Conservation (phyloP, 148 eudicot genomes). For the Rhododendron molle region DNA sequence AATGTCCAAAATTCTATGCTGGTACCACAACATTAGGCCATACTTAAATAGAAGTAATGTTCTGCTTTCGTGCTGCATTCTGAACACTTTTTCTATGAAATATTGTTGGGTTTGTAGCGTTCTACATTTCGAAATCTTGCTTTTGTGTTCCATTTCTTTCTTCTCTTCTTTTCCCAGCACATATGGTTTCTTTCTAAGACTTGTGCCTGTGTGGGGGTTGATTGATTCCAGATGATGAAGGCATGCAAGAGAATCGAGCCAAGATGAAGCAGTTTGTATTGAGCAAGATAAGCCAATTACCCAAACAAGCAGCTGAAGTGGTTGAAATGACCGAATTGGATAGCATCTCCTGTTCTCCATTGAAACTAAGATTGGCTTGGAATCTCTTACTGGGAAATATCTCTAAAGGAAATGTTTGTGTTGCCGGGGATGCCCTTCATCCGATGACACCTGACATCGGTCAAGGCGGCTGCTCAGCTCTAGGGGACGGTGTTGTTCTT, state of each 20-base stretch:
- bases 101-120: background rate
- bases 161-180: background rate
- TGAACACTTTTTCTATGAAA: background rate
- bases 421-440: conserved; percentile 52
- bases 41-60: background rate
- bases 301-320: conserved; percentile 11
- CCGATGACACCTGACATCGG: conserved; percentile 65
- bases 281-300: conserved; percentile 19
- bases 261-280: conserved; percentile 44
- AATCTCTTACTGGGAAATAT: conserved; percentile 32
- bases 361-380: conserved; percentile 40
- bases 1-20: background rate
- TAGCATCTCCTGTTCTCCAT: conserved; percentile 15
- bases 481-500: conserved; percentile 45
- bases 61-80: background rate
- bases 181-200: background rate
- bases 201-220: background rate
- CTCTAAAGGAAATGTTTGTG: conserved; percentile 31
- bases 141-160: background rate
- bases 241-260: conserved; percentile 17
- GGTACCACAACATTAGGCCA: background rate
- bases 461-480: conserved; percentile 55
- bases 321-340: conserved; percentile 24
- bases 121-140: background rate
- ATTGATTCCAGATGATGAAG: conserved; percentile 26